These are phyloP conservation scores for Capsicum rhomboideum DNA, from an alignment of 257 asterid species.

Conservation along the genomic window DNA sequence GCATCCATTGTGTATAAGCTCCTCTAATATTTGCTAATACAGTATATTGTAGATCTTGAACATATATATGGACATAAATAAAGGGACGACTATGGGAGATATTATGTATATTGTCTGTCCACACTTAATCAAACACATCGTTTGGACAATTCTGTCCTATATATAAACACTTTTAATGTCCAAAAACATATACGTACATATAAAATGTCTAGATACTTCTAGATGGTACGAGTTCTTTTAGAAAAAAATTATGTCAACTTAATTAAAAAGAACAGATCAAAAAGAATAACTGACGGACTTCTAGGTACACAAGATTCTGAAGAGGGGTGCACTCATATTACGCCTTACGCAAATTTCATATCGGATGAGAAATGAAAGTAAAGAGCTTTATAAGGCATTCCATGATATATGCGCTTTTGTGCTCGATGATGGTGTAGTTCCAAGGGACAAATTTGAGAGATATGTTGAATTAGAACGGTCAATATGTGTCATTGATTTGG, in stretches of 20 bases:
- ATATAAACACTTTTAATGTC: no score
- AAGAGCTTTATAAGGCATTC: background rate
- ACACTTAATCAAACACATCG: background rate
- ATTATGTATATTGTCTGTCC: background rate
- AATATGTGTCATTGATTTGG: background rate
- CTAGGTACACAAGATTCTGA: background rate
- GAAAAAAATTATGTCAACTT: background rate
- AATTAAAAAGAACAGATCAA: background rate
- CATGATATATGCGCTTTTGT: background rate
- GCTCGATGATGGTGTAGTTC: background rate
- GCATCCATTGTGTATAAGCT: background rate
- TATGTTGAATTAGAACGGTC: background rate
- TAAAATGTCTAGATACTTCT: background rate
- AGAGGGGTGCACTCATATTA: background rate
- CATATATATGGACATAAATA: background rate
- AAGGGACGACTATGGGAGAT: background rate
- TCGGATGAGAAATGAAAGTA: background rate
- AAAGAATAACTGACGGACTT: background rate
- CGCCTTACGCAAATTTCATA: background rate
- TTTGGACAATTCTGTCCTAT: background rate
- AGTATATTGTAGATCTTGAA: background rate
- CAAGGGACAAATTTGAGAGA: background rate
- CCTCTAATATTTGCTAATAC: background rate
- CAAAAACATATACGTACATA: background rate
- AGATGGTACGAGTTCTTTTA: background rate